Evolutionary conservation across 257 asterid genomes (phyloP), one percentile per base, ranked within the genome.

Genomic region (Solanum pinnatisectum): DNA sequence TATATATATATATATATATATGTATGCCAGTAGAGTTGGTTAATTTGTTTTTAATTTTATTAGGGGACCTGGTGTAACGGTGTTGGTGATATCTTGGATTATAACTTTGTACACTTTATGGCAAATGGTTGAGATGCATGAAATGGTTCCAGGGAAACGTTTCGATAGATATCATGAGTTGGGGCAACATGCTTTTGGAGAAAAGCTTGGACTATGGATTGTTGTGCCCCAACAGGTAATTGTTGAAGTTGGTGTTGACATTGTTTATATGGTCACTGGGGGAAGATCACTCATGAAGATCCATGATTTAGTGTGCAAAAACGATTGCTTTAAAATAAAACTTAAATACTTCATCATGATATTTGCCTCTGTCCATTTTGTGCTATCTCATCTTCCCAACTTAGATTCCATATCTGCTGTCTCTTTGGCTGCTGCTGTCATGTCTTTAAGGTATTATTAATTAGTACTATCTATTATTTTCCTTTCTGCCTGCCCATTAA

Each of bases 91-190:
- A 37, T 92, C 94, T 18, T 92, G 94, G 94, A 25, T 92, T 4
- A 78, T 91, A 9, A 92, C 95, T 79, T 87, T 93, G 8, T 92
- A 92, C 90, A 71, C 94, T 2, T 23, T 93, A 36, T 93, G 95
- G 94, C 94, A 92, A 88, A 93, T 93, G 95, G 94, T 93, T 30
- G 90, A 93, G 83, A 90, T 93, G 95, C 95, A 93, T 22, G 94
- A 93, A 44, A 88, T 92, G 86, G 91, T 91, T n/a, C 90, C 90
- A 0, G 95, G 94, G 8, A 92, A 87, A 35, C 95, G 94, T 30
- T 93, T 93, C 76, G 95, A 93, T 85, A 81, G 95, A 65, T 93
- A 93, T 79, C 95, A 93, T 39, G 95, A 93, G 88, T 90, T 93
- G 2, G 95, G 95, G n/a, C 93, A 93, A 52, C 86, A 91, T 25